A percentile compares a stretch with the other conserved stretches of the same genome.
phyloP scores from a whole-genome alignment of 2,329 filamentous ascomycete genomes.

The Thermoascus crustaceus region DNA sequence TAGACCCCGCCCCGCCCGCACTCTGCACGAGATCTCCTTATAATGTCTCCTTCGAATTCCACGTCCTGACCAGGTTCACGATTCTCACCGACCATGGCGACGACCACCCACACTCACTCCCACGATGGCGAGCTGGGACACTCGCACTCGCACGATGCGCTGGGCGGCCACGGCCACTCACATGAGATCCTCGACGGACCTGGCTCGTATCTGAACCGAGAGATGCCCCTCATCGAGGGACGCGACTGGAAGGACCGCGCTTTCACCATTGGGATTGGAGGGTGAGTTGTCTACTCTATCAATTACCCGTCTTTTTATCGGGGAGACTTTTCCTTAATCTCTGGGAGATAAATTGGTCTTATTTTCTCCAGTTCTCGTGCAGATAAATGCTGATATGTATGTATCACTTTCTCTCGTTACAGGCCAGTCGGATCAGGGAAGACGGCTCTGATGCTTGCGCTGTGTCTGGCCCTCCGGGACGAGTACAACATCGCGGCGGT shows the following conservation, averaged over 20 bases:
- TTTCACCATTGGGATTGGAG: constrained; percentile 96
- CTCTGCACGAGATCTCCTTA: too few relatives aligned
- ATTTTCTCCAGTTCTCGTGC: too few relatives aligned
- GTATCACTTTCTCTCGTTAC: too few relatives aligned
- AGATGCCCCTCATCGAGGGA: constrained; percentile 88
- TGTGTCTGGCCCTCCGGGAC: constrained; percentile 75
- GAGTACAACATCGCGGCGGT: constrained; percentile 85
- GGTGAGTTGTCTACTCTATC: constrained; percentile 47
- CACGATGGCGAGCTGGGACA: constrained; percentile 31
- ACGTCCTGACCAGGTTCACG: not conserved
- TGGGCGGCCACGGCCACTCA: constrained; percentile 72
- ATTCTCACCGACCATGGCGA: constrained; percentile 7
- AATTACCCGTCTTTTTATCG: not conserved
- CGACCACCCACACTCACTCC: constrained; percentile 31
- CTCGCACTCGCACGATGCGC: constrained; percentile 52
- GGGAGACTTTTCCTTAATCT: not conserved
- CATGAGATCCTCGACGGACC: constrained; percentile 94
- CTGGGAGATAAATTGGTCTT: not conserved
- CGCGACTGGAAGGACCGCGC: constrained; percentile 80
- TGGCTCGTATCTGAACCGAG: constrained; percentile 78
- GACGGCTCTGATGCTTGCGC: constrained; percentile 89
- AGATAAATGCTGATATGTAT: too few relatives aligned
- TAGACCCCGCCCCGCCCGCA: too few relatives aligned
- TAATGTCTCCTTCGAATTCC: too few relatives aligned
- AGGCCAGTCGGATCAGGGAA: constrained; percentile 96